Percentiles rank a stretch among this genome's conserved stretches.
These are phyloP conservation scores for Gossypium schwendimanii DNA, from an alignment of 441 rosid genomes.

Conservation along the genomic window DNA sequence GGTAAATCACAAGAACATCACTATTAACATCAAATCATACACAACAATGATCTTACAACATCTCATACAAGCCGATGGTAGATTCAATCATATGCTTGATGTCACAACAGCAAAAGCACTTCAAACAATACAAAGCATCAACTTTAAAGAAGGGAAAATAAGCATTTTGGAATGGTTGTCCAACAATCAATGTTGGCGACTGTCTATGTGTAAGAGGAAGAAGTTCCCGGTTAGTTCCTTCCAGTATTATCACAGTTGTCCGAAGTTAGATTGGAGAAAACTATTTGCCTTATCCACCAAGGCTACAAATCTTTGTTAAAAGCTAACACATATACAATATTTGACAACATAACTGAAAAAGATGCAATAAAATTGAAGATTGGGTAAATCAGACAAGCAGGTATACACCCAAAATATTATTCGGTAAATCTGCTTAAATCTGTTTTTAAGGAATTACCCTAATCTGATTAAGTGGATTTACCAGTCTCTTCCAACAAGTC, in stretches of 20 bases:
- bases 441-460: background rate
- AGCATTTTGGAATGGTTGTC: background rate
- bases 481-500: background rate
- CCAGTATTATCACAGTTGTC: background rate
- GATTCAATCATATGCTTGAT: constrained; percentile 4
- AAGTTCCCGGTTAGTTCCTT: background rate
- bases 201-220: background rate
- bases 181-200: background rate
- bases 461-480: background rate
- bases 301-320: background rate
- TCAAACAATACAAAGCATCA: background rate
- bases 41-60: background rate
- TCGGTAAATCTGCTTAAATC: background rate
- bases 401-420: background rate
- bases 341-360: background rate
- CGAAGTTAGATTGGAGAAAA: constrained; percentile 1
- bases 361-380: background rate
- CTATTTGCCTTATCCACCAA: background rate
- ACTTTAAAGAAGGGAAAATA: background rate
- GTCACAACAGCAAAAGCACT: constrained; percentile 1
- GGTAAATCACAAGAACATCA: background rate
- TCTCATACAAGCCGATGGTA: background rate
- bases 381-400: background rate
- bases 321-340: background rate
- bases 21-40: background rate